These are phyloP conservation scores for Tuber brumale DNA, from an alignment of 495 filamentous ascomycete genomes.

Conservation along the genomic window DNA sequence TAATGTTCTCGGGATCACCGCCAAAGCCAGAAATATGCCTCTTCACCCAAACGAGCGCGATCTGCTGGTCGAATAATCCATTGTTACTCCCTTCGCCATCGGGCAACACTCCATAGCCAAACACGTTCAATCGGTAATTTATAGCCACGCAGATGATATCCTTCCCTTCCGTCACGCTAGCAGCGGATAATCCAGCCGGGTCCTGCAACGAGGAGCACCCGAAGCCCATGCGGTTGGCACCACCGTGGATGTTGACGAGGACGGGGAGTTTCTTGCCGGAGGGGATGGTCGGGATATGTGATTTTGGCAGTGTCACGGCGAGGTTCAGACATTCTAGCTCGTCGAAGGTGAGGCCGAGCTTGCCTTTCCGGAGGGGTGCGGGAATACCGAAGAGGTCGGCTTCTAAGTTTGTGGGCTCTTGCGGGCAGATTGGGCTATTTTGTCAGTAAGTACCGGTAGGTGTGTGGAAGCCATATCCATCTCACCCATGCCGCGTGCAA, in stretches of 20 bases:
- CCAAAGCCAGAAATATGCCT: conserved; percentile 64
- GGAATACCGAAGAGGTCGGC: background rate
- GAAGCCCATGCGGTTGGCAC: background rate
- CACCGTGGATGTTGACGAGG: conserved; percentile 18
- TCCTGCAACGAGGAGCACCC: background rate
- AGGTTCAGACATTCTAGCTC: background rate
- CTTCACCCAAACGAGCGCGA: conserved; percentile 59
- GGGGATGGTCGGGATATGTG: background rate
- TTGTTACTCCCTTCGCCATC: conserved; percentile 43
- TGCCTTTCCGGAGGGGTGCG: background rate
- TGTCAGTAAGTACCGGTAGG: background rate
- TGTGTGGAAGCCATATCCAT: background rate
- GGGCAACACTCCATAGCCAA: conserved; percentile 9
- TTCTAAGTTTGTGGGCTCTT: background rate
- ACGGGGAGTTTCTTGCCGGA: conserved; percentile 13
- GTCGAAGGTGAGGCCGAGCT: background rate
- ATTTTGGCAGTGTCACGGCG: background rate
- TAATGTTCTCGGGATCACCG: conserved; percentile 57
- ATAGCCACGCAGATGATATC: conserved; percentile 11
- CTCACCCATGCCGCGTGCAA: background rate
- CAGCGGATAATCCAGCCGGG: conserved; percentile 5
- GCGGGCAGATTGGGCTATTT: background rate
- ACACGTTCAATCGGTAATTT: conserved; percentile 17
- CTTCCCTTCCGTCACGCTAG: background rate
- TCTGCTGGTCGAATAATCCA: conserved; percentile 60